These are phyloP conservation scores for Penicillium sp. DNA, from an alignment of 2,329 filamentous ascomycete genomes.

Conservation along the genomic window DNA sequence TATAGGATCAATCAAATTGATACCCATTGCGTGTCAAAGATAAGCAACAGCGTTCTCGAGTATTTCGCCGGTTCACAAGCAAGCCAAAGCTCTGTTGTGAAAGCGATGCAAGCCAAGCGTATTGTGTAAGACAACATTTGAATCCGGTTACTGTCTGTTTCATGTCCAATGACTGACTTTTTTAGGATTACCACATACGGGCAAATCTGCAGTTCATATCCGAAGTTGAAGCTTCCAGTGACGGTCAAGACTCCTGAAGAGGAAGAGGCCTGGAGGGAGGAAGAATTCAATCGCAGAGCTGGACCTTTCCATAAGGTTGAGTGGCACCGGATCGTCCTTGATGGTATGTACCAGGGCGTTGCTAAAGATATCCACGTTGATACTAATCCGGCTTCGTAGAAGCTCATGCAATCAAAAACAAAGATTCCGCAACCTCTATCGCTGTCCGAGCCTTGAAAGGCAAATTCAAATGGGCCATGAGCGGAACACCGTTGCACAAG, in stretches of 20 bases:
- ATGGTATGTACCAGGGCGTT: slow-evolving; percentile 27
- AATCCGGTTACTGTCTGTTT: no score
- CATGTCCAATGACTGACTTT: slow-evolving; percentile 1
- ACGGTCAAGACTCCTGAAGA: slow-evolving; percentile 15
- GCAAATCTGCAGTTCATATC: slow-evolving; percentile 37
- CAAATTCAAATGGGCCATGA: slow-evolving; percentile 40
- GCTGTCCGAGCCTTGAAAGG: slow-evolving; percentile 37
- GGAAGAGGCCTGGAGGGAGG: slow-evolving; percentile 26
- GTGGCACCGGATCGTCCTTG: slow-evolving; percentile 42
- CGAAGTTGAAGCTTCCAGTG: slow-evolving; percentile 21
- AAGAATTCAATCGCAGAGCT: slow-evolving; percentile 17
- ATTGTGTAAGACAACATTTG: neutral
- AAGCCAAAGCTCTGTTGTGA: slow-evolving; percentile 23
- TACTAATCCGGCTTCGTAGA: slow-evolving; percentile 18
- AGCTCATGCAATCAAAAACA: slow-evolving; percentile 40
- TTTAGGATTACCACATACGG: slow-evolving; percentile 41
- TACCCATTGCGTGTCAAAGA: slow-evolving; percentile 29
- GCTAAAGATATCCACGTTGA: neutral
- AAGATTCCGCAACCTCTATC: slow-evolving; percentile 31
- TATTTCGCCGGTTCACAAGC: slow-evolving; percentile 25
- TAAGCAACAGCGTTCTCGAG: slow-evolving; percentile 18
- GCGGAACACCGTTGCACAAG: slow-evolving; percentile 42
- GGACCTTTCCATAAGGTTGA: slow-evolving; percentile 37
- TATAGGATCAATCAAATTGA: slow-evolving; percentile 31
- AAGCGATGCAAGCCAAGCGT: slow-evolving; percentile 16